A percentile compares a stretch with the other conserved stretches of the same genome.
Evolutionary conservation across 1,284 basidiomycete species (phyloP).

Genomic region (Puccinia novopanici): DNA sequence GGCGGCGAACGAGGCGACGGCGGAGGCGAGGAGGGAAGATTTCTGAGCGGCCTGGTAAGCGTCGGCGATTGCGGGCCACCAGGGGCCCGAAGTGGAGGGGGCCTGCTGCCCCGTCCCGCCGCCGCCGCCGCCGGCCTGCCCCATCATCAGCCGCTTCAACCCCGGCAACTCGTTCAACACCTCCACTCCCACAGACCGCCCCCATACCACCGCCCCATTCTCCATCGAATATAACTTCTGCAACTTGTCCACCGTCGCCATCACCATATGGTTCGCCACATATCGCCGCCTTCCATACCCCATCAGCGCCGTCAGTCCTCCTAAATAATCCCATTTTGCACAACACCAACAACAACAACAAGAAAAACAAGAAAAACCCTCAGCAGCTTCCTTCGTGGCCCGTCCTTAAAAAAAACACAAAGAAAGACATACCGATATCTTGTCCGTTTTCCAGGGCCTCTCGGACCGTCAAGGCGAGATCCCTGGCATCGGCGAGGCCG

Average conservation of each 20-base stretch:
- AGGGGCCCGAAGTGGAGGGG: not conserved
- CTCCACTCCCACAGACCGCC: constrained; percentile 81
- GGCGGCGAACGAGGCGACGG: not conserved
- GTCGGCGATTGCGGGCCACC: constrained; percentile 13
- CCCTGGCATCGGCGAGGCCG: constrained; percentile 74
- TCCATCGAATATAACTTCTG: constrained; percentile 78
- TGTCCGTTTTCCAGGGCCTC: constrained; percentile 37
- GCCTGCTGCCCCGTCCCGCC: no score
- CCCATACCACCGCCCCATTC: constrained; percentile 74
- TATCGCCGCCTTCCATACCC: constrained; percentile 80
- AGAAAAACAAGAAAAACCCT: not conserved
- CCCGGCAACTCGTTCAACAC: constrained; percentile 82
- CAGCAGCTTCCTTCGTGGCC: not conserved
- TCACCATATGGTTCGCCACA: constrained; percentile 77
- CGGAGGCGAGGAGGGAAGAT: not conserved
- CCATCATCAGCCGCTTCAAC: constrained; percentile 79
- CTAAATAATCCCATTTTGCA: constrained; percentile 59
- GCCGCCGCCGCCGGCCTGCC: constrained; percentile 67
- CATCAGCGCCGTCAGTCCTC: constrained; percentile 73
- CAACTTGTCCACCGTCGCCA: constrained; percentile 81
- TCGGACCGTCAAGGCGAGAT: constrained; percentile 19
- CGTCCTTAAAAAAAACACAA: not conserved
- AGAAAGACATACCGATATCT: constrained; percentile 37
- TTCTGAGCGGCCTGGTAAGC: constrained; percentile 35
- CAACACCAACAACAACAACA: not conserved